phyloP scores from a whole-genome alignment of 1,284 basidiomycete genomes.

The Sphaerobolus stellatus region DNA sequence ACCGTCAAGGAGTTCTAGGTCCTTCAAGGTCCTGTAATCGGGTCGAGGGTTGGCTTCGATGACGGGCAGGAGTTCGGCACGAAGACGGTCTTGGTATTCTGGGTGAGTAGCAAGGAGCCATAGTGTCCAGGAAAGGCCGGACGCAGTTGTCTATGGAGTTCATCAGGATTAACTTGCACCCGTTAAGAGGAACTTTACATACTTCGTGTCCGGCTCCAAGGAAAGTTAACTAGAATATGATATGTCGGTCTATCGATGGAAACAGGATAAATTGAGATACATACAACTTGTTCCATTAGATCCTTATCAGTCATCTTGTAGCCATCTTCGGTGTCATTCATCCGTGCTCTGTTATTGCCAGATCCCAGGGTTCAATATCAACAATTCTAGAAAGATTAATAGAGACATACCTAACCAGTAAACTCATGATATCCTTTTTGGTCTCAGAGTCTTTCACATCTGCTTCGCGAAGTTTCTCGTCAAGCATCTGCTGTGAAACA shows the following conservation, averaged over 20 bases:
- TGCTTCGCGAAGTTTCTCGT: slow-evolving; percentile 40
- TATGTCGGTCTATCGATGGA: background rate
- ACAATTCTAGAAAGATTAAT: background rate
- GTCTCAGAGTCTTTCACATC: slow-evolving; percentile 36
- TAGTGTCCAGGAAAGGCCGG: slow-evolving; percentile 40
- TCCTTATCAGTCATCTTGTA: slow-evolving; percentile 46
- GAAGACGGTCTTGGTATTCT: slow-evolving; percentile 40
- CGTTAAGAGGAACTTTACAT: background rate
- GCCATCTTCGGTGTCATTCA: slow-evolving; percentile 28
- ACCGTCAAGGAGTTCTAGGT: slow-evolving; percentile 45
- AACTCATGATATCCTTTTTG: slow-evolving; percentile 51
- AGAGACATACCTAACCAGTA: slow-evolving; percentile 34
- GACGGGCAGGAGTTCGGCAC: slow-evolving; percentile 41
- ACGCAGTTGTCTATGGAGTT: slow-evolving; percentile 39
- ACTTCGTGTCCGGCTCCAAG: slow-evolving; percentile 49
- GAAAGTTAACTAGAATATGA: slow-evolving; percentile 42
- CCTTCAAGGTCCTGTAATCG: slow-evolving; percentile 46
- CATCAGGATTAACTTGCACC: background rate
- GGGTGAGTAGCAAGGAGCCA: slow-evolving; percentile 39
- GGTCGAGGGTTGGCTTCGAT: slow-evolving; percentile 38
- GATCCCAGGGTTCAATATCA: background rate
- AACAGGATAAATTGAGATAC: slow-evolving; percentile 15
- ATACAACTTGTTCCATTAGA: slow-evolving; percentile 51
- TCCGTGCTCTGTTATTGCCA: slow-evolving; percentile 30
- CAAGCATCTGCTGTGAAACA: slow-evolving; percentile 41